Evolutionary conservation across 78 protist genomes (phyloP).

Genomic region (Planoprotostelium fungivorum): DNA sequence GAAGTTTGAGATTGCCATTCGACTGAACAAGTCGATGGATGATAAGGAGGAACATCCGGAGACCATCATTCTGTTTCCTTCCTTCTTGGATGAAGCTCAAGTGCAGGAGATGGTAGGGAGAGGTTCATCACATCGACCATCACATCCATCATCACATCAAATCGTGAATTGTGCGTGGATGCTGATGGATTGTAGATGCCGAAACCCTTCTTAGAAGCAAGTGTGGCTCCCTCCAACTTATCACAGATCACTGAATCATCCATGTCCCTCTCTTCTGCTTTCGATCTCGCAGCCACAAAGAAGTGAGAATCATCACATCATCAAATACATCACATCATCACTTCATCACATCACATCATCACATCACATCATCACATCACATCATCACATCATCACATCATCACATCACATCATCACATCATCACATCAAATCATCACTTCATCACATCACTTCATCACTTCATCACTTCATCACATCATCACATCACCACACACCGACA

Average conservation of each 20-base stretch:
- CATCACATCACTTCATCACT: neutral
- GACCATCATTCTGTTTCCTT: neutral
- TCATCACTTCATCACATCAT: neutral
- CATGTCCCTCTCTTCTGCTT: neutral
- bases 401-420: neutral
- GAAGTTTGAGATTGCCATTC: conserved; percentile 48
- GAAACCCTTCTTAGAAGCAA: neutral
- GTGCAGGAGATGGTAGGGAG: neutral
- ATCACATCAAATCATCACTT: neutral
- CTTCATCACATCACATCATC: neutral
- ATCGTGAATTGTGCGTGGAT: too few species aligned
- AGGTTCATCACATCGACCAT: neutral
- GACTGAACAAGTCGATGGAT: neutral
- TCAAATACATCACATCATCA: neutral
- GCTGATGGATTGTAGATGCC: too few species aligned
- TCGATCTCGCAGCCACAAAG: neutral
- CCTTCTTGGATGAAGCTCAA: neutral
- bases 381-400: neutral
- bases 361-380: neutral
- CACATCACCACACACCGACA: too few species aligned
- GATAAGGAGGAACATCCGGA: neutral
- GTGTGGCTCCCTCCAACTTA: neutral
- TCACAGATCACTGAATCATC: neutral
- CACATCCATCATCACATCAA: too few species aligned
- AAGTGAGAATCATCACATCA: neutral